Evolutionary conservation across 345 rosid genomes (phyloP).

Genomic region (Rubroshorea leprosula): DNA sequence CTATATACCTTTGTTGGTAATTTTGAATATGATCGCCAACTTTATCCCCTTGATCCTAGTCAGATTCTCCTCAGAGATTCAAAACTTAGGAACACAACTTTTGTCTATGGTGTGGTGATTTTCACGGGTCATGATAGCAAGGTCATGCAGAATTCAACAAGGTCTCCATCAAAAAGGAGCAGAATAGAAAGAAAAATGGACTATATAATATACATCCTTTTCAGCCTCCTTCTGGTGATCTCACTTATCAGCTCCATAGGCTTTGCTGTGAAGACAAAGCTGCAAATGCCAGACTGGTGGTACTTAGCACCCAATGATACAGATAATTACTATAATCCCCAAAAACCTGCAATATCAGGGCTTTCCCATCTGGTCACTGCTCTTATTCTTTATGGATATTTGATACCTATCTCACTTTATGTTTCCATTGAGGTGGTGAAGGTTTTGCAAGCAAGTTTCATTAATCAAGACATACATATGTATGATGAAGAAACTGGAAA

Average conservation of each 20-base stretch:
- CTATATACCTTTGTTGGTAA: slow-evolving; percentile 88
- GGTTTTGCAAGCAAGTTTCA: slow-evolving; percentile 92
- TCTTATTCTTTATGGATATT: slow-evolving; percentile 91
- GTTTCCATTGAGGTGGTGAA: slow-evolving; percentile 97
- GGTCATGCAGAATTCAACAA: slow-evolving; percentile 89
- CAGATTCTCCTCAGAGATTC: slow-evolving; percentile 98
- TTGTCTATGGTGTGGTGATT: slow-evolving; percentile 69
- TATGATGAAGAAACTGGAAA: slow-evolving; percentile 85
- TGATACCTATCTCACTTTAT: slow-evolving; percentile 93
- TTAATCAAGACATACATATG: slow-evolving; percentile 81
- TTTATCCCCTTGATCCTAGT: slow-evolving; percentile 67
- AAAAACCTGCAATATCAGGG: slow-evolving; percentile 52
- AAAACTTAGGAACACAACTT: slow-evolving; percentile 83
- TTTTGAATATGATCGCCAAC: slow-evolving; percentile 54
- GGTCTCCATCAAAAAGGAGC: slow-evolving; percentile 89
- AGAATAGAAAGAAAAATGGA: slow-evolving; percentile 86
- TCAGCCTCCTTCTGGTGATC: slow-evolving; percentile 57
- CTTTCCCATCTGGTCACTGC: slow-evolving; percentile 86
- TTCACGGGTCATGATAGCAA: slow-evolving; percentile 93
- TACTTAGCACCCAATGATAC: slow-evolving; percentile 57
- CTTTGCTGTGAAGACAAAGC: slow-evolving; percentile 73
- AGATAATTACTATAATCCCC: slow-evolving; percentile 50
- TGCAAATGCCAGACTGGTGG: slow-evolving; percentile 76
- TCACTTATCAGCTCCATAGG: slow-evolving; percentile 84
- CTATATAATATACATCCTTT: slow-evolving; percentile 77